phyloP scores from a whole-genome alignment of 306 rosid genomes.

The Parietaria judaica region DNA sequence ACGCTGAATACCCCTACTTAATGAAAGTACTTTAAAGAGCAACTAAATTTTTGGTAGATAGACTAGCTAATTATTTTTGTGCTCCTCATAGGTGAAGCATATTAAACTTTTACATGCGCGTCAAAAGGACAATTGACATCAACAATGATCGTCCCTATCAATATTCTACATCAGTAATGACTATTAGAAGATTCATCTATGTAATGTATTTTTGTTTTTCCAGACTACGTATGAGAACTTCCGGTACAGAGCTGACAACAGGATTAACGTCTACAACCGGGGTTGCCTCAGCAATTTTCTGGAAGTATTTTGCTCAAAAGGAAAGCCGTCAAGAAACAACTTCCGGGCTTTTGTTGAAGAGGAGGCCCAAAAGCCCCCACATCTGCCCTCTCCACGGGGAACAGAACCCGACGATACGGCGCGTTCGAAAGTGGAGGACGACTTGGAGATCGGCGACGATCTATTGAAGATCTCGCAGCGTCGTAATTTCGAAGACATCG shows the following conservation, averaged over 20 bases:
- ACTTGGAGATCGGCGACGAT: slow-evolving; percentile 85
- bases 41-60: background rate
- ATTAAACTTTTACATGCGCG: no score
- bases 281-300: slow-evolving; percentile 73
- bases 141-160: background rate
- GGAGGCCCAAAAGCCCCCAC: slow-evolving; percentile 47
- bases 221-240: slow-evolving; percentile 94
- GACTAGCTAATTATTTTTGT: background rate
- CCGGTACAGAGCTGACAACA: slow-evolving; percentile 71
- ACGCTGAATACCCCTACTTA: no score
- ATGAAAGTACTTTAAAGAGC: background rate
- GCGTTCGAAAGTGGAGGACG: slow-evolving; percentile 84
- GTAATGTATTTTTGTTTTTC: slow-evolving; percentile 16
- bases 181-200: background rate
- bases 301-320: slow-evolving; percentile 73
- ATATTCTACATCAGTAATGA: background rate
- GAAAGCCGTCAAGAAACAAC: slow-evolving; percentile 68
- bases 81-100: background rate
- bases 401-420: slow-evolving; percentile 41
- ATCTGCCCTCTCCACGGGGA: slow-evolving; percentile 28
- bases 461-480: slow-evolving; percentile 88
- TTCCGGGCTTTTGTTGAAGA: slow-evolving; percentile 70
- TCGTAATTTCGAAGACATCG: slow-evolving; percentile 65
- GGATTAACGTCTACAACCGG: slow-evolving; percentile 60
- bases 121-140: background rate